Conservation (phyloP, 805 yeast genomes). For the Starmerella kuoi region DNA sequence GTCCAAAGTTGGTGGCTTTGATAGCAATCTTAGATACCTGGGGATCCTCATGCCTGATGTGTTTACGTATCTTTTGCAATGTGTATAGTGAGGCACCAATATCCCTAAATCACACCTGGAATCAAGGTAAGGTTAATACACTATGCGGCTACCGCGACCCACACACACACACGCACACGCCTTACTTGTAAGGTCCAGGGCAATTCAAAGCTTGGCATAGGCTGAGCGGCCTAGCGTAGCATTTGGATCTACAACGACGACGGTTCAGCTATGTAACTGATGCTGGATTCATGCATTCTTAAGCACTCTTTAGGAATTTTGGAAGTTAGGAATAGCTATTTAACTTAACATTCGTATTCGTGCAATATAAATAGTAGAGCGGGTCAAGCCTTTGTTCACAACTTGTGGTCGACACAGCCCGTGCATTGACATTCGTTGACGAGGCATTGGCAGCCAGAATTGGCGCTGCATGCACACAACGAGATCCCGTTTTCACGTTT, state of each 20-base stretch:
- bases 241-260: no score
- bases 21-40: constrained; percentile 32
- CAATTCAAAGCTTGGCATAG: not conserved
- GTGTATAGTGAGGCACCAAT: no score
- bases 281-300: no score
- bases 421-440: constrained; percentile 18
- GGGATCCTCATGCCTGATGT: constrained; percentile 22
- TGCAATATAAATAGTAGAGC: no score
- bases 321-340: no score
- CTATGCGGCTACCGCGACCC: not conserved
- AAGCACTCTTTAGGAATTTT: no score
- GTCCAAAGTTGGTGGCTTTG: constrained; percentile 71
- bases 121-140: not conserved
- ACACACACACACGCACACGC: not conserved
- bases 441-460: constrained; percentile 15
- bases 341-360: no score
- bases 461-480: constrained; percentile 17
- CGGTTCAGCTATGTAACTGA: no score
- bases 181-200: no score
- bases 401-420: constrained; percentile 18
- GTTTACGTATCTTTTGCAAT: not conserved
- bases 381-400: no score
- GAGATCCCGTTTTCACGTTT: constrained; percentile 15
- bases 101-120: not conserved
- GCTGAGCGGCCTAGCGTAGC: no score